Conservation (phyloP, 1,139 yeast species). For the Yamadazyma spencermartinsiae region DNA sequence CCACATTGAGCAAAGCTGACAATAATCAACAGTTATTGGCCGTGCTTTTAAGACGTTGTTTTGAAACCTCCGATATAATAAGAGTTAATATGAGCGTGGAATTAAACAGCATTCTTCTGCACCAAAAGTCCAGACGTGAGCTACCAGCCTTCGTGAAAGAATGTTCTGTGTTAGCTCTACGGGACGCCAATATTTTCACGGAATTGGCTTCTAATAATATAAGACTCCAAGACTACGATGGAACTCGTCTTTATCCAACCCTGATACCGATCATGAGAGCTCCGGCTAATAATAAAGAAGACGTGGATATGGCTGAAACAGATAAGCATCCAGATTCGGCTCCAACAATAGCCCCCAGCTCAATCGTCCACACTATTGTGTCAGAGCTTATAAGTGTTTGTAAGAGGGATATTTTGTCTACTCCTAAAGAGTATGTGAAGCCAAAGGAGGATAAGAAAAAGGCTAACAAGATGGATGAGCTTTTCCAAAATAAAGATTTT, state of each 20-base stretch:
- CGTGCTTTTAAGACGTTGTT: constrained; percentile 63
- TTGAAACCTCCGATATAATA: constrained; percentile 60
- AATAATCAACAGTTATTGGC: constrained; percentile 20
- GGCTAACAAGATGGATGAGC: constrained; percentile 26
- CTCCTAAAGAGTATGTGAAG: constrained; percentile 22
- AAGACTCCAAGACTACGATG: constrained; percentile 49
- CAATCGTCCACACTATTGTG: constrained; percentile 61
- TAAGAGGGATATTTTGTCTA: constrained; percentile 51
- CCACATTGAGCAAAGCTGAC: not conserved
- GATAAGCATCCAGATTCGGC: constrained; percentile 14
- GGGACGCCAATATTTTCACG: constrained; percentile 58
- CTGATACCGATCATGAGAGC: constrained; percentile 19
- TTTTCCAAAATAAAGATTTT: constrained; percentile 47
- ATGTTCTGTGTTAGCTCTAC: constrained; percentile 52
- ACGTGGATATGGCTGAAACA: constrained; percentile 37
- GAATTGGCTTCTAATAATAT: constrained; percentile 53
- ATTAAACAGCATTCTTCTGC: constrained; percentile 23
- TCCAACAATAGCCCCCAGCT: constrained; percentile 41
- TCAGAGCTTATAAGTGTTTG: constrained; percentile 62
- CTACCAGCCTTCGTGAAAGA: constrained; percentile 56
- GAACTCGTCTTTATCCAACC: constrained; percentile 19
- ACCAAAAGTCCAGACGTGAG: constrained; percentile 40
- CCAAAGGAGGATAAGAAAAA: constrained; percentile 18
- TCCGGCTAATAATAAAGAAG: constrained; percentile 21
- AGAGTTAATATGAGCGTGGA: constrained; percentile 51